Evolutionary conservation across 108 stramenopile genomes (phyloP), one percentile per base, ranked within the genome.

Genomic region (Nitzschia palea): DNA sequence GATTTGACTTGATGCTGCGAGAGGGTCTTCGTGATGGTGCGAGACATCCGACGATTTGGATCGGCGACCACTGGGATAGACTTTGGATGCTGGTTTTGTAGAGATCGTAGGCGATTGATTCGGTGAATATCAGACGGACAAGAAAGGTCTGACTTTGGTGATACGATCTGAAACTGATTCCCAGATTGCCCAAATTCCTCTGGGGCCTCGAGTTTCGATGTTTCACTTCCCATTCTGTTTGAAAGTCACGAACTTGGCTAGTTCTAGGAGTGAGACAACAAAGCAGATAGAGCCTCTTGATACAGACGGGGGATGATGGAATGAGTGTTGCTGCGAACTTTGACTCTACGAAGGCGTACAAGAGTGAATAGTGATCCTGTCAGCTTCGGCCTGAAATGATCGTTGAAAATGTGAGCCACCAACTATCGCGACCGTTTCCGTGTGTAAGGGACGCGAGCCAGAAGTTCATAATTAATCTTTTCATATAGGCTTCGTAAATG

Each of bases 41-140:
- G 28, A 1, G 69, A 61, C 10, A 61, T 58, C 0, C 48, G 43
- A 28, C 63, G 53, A 32, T 58, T 50, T 52, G 63, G 60, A 59
- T 73, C 55, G 9, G 52, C 30, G 0, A 54, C 32, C 12, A n/a
- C 32, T 20, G 70, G 62, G 34, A 35, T 6, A 26, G 65, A 25
- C 33, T 22, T 32, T 17, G 28, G 42, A 18, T 56, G 14, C 27
- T 44, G 31, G n/a, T 55, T 28, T 32, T 56, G 43, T 23, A 25
- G 25, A 17, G 43, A 17, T 12, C 48, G 57, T 43, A 52, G 22
- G 22, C 60, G 60, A 44, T 65, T 35, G 36, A 67, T 51, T 40
- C 62, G 44, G 50, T 76, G 58, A 60, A 76, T 62, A 36, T 76
- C 74, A 20, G 74, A 76, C 27, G 74, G 74, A 56, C 61, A 62